These are phyloP conservation scores for Aspergillus cejpii DNA, from an alignment of 2,329 filamentous ascomycete genomes.

Conservation along the genomic window DNA sequence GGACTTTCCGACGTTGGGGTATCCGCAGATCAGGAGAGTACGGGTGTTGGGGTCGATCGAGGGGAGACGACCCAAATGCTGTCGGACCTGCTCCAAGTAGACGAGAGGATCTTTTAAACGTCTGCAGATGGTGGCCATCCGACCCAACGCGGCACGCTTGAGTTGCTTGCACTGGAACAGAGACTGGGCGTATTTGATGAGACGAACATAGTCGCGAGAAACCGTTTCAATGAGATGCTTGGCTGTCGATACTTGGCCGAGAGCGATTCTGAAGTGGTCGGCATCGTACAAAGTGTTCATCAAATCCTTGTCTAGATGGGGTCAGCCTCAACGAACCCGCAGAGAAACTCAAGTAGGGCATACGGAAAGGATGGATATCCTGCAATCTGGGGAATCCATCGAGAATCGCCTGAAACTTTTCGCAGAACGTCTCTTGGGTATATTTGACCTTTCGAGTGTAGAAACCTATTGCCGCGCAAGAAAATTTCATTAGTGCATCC, in stretches of 20 bases:
- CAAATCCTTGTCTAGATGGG: constrained; percentile 58
- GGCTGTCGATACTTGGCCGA: constrained; percentile 90
- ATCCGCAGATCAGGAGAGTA: constrained; percentile 92
- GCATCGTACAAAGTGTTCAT: constrained; percentile 98
- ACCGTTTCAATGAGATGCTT: constrained; percentile 97
- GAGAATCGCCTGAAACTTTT: constrained; percentile 85
- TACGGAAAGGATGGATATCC: constrained; percentile 93
- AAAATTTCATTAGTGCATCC: constrained; percentile 26
- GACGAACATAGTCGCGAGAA: constrained; percentile 87
- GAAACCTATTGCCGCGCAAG: constrained; percentile 53
- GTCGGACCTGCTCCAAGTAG: constrained; percentile 92
- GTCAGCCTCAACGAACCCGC: constrained; percentile 16
- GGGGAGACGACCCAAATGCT: constrained; percentile 93
- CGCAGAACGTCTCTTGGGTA: constrained; percentile 91
- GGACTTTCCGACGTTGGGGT: constrained; percentile 96
- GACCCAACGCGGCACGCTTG: constrained; percentile 89
- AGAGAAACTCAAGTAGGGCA: constrained; percentile 29
- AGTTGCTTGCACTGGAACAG: constrained; percentile 99
- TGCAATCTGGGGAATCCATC: constrained; percentile 87
- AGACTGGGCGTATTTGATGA: constrained; percentile 93
- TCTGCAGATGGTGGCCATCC: constrained; percentile 96
- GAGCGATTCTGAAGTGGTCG: constrained; percentile 94
- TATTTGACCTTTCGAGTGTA: constrained; percentile 98
- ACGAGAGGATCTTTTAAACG: constrained; percentile 88
- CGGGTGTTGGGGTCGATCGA: constrained; percentile 98